Evolutionary conservation across 2,329 filamentous ascomycete genomes (phyloP).

Genomic region (Lasiodiplodia hormozganensis): DNA sequence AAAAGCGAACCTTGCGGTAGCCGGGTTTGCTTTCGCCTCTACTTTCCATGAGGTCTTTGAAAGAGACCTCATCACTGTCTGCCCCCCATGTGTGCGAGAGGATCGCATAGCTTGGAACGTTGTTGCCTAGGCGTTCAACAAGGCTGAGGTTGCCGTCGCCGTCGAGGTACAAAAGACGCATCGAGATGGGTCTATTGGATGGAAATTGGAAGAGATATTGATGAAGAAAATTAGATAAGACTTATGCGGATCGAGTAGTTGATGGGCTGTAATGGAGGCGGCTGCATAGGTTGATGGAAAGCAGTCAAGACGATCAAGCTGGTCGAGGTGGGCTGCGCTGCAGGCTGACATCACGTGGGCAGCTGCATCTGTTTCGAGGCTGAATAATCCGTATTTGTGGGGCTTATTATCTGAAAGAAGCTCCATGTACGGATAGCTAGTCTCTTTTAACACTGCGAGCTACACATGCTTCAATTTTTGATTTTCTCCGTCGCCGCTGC

Average conservation of each 20-base stretch:
- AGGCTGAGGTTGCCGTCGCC: neutral
- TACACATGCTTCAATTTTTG: neutral
- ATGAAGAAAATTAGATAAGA: too few relatives aligned
- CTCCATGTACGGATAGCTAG: too few relatives aligned
- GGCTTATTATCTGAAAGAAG: too few relatives aligned
- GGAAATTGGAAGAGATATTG: too few relatives aligned
- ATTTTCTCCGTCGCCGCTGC: neutral
- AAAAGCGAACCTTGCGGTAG: neutral
- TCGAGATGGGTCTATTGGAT: neutral
- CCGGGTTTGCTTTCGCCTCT: neutral
- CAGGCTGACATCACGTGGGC: too few relatives aligned
- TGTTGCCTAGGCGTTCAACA: neutral
- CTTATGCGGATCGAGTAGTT: too few relatives aligned
- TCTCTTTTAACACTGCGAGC: neutral
- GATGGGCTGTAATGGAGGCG: too few relatives aligned
- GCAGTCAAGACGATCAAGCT: too few relatives aligned
- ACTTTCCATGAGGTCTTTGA: neutral
- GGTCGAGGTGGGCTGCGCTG: too few relatives aligned
- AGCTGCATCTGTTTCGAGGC: too few relatives aligned
- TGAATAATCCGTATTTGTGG: too few relatives aligned
- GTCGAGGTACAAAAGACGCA: neutral
- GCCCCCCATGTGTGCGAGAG: conserved; percentile 28
- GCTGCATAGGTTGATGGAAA: too few relatives aligned
- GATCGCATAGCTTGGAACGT: conserved; percentile 20
- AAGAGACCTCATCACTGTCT: conserved; percentile 23